Base-by-base conservation (phyloP, 208 protist species). In the Trypanosomatidae sp. region DNA sequence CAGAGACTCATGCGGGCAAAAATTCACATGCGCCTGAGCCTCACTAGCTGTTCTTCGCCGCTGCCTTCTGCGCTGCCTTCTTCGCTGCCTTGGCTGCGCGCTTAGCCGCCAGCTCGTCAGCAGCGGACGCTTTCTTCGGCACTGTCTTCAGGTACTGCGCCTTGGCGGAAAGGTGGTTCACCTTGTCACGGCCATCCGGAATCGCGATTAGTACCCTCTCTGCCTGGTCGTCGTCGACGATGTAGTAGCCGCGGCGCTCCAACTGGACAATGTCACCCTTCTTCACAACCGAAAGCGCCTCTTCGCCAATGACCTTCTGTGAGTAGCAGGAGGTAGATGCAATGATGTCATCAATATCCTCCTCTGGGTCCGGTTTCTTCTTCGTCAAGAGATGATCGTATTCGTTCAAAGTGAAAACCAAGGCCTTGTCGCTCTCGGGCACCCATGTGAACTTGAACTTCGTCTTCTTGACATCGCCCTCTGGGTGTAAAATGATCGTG, bases 361-460 rank as follows among this genome's bases (percentile, higher is more conserved):
- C 90, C 46, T 99, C 97, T 15, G 88, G 91, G 67, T 99, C 98
- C 8, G 99, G 75, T 79, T 99, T 99, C 72, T 89, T 84, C 81
- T 99, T 99, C 17, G 89, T 99, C 67, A 99, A 91, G 10, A 99
- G 75, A 74, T 99, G 90, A 81, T 99, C 99, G 87, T 96, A 99
- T 71, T 99, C 94, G 62, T 89, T 83, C 13, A 99, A 77, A 25
- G 83, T 76, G 13, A 99, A 83, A 36, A 78, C 33, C 13, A 97
- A 76, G 12, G 86, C 73, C 25, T 85, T 83, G n/a, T 87, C 78
- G 71, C 86, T 91, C 62, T 94, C 90, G 17, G 97, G 66, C 13
- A 99, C 75, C 98, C 99, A 99, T 13, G 97, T 99, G 10, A 99
- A 75, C 91, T 99, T 99, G 79, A 98, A 95, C 79, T 99, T 98